Evolutionary conservation across 2,329 filamentous ascomycete species (phyloP).

Genomic region (Diaporthe velutina): DNA sequence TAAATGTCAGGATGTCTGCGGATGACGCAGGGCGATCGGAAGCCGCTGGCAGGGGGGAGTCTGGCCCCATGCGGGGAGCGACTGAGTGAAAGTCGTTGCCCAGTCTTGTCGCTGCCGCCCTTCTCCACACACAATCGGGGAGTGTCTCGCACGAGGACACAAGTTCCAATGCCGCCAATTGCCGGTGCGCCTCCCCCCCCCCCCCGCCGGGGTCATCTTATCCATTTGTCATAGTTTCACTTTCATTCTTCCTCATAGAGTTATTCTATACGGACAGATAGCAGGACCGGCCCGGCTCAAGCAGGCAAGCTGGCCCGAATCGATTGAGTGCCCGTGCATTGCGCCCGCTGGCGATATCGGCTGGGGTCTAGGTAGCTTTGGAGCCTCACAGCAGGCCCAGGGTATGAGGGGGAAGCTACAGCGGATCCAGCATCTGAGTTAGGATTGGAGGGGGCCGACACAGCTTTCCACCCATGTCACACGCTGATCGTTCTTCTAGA

Average conservation of each 20-base stretch:
- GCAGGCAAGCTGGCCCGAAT: not conserved
- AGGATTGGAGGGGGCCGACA: not conserved
- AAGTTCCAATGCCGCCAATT: constrained; percentile 31
- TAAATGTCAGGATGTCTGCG: constrained; percentile 1
- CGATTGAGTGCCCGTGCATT: not conserved
- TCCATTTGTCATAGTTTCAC: constrained; percentile 28
- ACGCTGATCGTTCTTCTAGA: not conserved
- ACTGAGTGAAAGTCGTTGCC: not conserved
- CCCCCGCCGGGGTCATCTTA: not conserved
- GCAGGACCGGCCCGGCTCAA: constrained; percentile 30
- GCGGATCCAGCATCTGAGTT: constrained; percentile 4
- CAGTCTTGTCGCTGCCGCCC: not conserved
- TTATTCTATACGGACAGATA: no score
- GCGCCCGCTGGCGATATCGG: constrained; percentile 15
- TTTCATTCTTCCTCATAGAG: not conserved
- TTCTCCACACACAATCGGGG: constrained; percentile 1
- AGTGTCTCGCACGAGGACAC: not conserved
- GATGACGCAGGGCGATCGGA: constrained; percentile 15
- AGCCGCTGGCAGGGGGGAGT: not conserved
- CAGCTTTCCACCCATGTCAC: not conserved
- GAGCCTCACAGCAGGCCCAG: constrained; percentile 2
- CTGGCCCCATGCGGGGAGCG: constrained; percentile 17
- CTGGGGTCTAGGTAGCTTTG: not conserved
- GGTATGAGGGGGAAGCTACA: not conserved
- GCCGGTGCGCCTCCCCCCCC: constrained; percentile 11